Evolutionary conservation across 2,329 filamentous ascomycete genomes (phyloP), one percentile per base, ranked within the genome.

Genomic region (Pseudogymnoascus sp.): DNA sequence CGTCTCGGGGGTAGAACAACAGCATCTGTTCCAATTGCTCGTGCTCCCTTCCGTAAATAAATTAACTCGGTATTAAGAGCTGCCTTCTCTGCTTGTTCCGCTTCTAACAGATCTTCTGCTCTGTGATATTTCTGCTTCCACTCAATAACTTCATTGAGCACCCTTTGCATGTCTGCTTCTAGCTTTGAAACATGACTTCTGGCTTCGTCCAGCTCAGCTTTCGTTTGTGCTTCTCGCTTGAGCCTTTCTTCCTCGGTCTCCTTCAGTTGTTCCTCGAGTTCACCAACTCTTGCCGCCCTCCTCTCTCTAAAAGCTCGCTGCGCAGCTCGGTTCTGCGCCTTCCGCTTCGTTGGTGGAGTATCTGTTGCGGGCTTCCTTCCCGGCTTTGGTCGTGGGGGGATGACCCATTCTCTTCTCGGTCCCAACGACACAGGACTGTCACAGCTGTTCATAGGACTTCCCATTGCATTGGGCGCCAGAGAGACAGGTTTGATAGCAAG

Each of bases 311-410:
- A 97, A 1, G 90, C 91, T 64, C 93, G 82, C 77, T 97, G 93
- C 2, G 93, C 93, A 56, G 91, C 90, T 65, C 95, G 85, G 75
- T 97, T 97, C 78, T 97, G 95, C 1, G 91, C 90, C 79, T 97
- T 96, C 68, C 95, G 86, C 78, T 96, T 96, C 46, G 92, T 96
- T 1, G 90, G 90, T 12, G 93, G 92, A 61, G 93, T 96, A 73
- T 97, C 93, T 37, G 91, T 96, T 56, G 91, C 91, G 2, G 93
- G 93, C 81, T 97, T 97, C 69, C 93, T 87, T 59, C 93, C 93
- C 21, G 95, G 93, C 80, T 93, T 93, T 56, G 90, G 90, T 65
- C 90, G 84, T 28, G 90, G 90, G 23, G 90, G 90, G 49, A 95
- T 87, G 23, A 93, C 83, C 90, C 90, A 95, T 84, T 93, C 89